Conservation (phyloP, 345 rosid species). For the Rhizophora mangle region DNA sequence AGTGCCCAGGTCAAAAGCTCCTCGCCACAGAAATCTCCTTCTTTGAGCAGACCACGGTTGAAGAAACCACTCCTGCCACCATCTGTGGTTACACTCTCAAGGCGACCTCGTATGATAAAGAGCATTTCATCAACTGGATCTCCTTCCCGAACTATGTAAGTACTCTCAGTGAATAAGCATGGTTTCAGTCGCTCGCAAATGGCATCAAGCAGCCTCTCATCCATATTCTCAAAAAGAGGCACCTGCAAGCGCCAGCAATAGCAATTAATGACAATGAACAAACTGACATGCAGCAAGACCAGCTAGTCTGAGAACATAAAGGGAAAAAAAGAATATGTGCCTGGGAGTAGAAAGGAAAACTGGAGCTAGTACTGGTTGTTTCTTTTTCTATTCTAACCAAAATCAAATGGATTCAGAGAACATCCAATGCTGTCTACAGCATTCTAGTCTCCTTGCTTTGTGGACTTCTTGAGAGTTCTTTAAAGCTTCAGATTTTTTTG, state of each 20-base stretch:
- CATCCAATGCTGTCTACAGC: too few species aligned
- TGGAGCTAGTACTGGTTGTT: too few species aligned
- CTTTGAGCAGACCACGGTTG: conserved; percentile 73
- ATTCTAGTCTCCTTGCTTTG: too few species aligned
- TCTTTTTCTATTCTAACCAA: too few species aligned
- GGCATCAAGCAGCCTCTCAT: conserved; percentile 92
- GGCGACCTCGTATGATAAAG: conserved; percentile 91
- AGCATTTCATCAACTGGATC: conserved; percentile 99
- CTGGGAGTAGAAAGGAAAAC: too few species aligned
- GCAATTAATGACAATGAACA: neutral
- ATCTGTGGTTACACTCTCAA: conserved; percentile 90
- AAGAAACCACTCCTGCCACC: conserved; percentile 97
- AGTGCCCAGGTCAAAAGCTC: conserved; percentile 97
- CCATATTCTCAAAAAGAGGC: conserved; percentile 90
- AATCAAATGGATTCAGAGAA: too few species aligned
- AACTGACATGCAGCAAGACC: neutral
- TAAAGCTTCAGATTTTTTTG: too few species aligned
- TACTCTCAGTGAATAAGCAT: conserved; percentile 65
- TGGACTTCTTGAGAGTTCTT: too few species aligned
- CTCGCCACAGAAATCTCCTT: conserved; percentile 96
- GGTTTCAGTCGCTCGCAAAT: conserved; percentile 94
- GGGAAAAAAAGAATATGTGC: too few species aligned
- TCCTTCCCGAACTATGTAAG: conserved; percentile 86
- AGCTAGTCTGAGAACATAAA: neutral
- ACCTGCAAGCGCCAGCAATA: conserved; percentile 43